phyloP scores from a whole-genome alignment of 176 grass and related monocot genomes.

The Triticum dicoccoides region DNA sequence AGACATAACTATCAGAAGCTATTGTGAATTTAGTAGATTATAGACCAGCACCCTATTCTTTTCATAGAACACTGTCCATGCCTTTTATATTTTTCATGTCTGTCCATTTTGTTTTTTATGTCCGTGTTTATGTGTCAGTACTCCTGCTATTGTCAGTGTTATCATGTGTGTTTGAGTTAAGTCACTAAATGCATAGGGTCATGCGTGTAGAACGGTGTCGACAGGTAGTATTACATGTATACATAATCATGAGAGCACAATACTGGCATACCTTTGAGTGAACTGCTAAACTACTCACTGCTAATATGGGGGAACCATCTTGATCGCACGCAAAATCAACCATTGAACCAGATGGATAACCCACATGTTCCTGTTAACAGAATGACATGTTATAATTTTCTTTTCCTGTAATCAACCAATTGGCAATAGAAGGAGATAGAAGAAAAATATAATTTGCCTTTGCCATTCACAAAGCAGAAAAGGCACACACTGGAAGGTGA shows the following conservation, averaged over 20 bases:
- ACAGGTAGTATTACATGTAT: background rate
- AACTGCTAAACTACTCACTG: constrained; percentile 85
- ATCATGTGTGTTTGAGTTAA: background rate
- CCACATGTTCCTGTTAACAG: constrained; percentile 63
- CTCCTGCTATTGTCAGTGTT: background rate
- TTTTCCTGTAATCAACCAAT: constrained; percentile 1
- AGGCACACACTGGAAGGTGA: background rate
- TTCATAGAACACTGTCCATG: background rate
- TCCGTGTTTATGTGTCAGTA: background rate
- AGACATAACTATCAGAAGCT: background rate
- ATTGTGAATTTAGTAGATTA: background rate
- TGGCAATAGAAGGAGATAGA: background rate
- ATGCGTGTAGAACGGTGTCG: constrained; percentile 7
- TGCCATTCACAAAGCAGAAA: background rate
- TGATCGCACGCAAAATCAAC: constrained; percentile 89
- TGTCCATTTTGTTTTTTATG: background rate
- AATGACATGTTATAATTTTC: constrained; percentile 22
- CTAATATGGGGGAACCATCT: constrained; percentile 87
- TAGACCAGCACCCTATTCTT: background rate
- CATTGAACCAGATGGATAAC: constrained; percentile 93
- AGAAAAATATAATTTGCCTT: background rate
- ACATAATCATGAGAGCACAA: background rate
- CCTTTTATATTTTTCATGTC: background rate
- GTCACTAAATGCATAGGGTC: background rate
- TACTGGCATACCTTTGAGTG: constrained; percentile 68